phyloP scores from a whole-genome alignment of 192 early-diverging fungal genomes.

The Entomortierella lignicola region DNA sequence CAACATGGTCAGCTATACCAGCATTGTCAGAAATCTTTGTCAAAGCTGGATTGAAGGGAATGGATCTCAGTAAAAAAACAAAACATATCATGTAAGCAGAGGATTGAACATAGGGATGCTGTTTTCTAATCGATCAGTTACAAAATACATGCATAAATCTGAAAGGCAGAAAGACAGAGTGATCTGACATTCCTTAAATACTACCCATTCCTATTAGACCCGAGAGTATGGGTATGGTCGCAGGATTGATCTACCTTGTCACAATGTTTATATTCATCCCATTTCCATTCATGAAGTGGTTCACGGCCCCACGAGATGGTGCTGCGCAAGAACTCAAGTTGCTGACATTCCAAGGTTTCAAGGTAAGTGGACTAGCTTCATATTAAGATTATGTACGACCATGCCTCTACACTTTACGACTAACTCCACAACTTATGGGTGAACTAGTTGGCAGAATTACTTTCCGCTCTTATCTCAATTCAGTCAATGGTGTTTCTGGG shows the following conservation, averaged over 20 bases:
- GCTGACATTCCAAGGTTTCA: conserved; percentile 77
- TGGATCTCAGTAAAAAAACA: conserved; percentile 81
- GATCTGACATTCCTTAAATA: too few relatives aligned
- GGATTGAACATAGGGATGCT: too few relatives aligned
- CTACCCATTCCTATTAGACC: conserved; percentile 62
- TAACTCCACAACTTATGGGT: too few relatives aligned
- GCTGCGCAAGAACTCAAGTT: conserved; percentile 50
- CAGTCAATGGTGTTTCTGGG: conserved; percentile 98
- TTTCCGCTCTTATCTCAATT: conserved; percentile 90
- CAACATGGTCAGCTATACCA: conserved; percentile 79
- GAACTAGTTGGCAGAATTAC: conserved; percentile 84
- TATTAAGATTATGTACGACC: not conserved
- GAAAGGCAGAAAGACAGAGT: too few relatives aligned
- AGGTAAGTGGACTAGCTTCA: conserved; percentile 57
- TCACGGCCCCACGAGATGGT: conserved; percentile 57
- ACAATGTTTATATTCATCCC: conserved; percentile 94
- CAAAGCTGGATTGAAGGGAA: conserved; percentile 79
- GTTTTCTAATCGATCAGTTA: too few relatives aligned
- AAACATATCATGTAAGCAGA: conserved; percentile 74
- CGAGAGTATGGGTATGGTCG: conserved; percentile 94
- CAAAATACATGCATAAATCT: too few relatives aligned
- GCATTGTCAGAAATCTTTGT: conserved; percentile 76
- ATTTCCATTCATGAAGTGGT: conserved; percentile 91
- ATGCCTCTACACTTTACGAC: conserved; percentile 42
- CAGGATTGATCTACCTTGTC: conserved; percentile 89